Base-by-base conservation (phyloP, 768 basidiomycete species). In the Termitomyces sp. region DNA sequence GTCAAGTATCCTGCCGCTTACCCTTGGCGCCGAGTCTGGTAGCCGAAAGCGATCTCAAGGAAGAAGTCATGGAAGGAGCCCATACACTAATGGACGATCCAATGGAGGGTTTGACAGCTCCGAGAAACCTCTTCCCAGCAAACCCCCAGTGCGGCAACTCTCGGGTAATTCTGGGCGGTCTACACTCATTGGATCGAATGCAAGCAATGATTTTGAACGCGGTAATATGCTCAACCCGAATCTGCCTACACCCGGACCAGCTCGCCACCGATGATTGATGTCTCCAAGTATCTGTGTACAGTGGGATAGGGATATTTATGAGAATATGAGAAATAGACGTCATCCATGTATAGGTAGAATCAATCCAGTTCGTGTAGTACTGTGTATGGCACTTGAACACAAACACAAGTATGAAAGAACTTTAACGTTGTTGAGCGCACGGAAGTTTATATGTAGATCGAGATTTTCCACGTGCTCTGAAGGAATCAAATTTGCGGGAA, bases 191-290 rank as follows among this genome's bases (percentile, higher is more conserved):
- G 74, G 72, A 41, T 71, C 73, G 1, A 57, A 66, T 50, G 60
- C 71, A 7, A 67, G 65, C 58, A 68, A 71, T 60, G 72, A 75
- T 57, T 72, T 77, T 33, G 76, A 77, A 61, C 75, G 73, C 58
- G 76, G 77, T 40, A 72, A 71, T 38, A 77, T 79, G 77, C 68
- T 73, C 54, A 77, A 79, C 60, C 77, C 78, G 1, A 75, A 76
- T 57, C 65, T 64, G 5, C 35, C 69, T 53, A 63, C 58, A 47
- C 57, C 69, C 53, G 63, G 57, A 47, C 55, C 60, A 48, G 57
- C 65, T 16, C 64, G 65, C 8, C 57, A 64, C 48, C 61, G 69
- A 58, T 67, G 66, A 69, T 59, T 55, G 60, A 66, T 67, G 7
- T 54, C 53, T 54, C 30, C 52, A 30, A 30, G 28, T 28, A 32